Evolutionary conservation across 192 early-diverging fungal species (phyloP).

Genomic region (Podila minutissima): DNA sequence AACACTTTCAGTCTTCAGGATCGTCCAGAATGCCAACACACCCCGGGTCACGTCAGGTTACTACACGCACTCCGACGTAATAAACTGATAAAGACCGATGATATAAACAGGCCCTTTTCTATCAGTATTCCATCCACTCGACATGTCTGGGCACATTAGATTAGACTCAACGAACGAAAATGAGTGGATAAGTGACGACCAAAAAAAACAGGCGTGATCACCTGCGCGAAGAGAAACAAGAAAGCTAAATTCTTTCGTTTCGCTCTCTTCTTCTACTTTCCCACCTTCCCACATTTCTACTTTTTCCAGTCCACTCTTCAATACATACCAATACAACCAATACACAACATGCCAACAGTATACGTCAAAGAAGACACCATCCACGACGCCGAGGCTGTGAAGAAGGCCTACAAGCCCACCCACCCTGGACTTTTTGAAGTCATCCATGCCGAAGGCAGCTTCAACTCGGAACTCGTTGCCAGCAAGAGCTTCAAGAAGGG

Average conservation of each 20-base stretch:
- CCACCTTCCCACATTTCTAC: neutral
- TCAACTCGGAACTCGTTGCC: slow-evolving; percentile 54
- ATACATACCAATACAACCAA: neutral
- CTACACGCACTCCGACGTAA: no score
- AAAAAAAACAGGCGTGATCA: no score
- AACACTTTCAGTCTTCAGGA: no score
- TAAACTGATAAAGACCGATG: no score
- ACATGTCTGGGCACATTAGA: no score
- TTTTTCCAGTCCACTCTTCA: neutral
- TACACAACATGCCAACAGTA: slow-evolving; percentile 5
- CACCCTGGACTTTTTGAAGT: slow-evolving; percentile 53
- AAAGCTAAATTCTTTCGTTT: neutral
- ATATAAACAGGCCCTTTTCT: no score
- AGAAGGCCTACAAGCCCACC: slow-evolving; percentile 23
- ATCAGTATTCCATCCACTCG: no score
- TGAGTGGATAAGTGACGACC: neutral
- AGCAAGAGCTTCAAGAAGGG: slow-evolving; percentile 46
- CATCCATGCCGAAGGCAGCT: slow-evolving; percentile 44
- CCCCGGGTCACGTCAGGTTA: no score
- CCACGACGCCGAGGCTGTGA: slow-evolving; percentile 19
- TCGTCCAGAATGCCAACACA: no score
- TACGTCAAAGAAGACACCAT: slow-evolving; percentile 32
- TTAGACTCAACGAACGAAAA: no score
- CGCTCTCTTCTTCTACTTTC: neutral
- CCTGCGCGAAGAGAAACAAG: no score